Evolutionary conservation across 139 green algal genomes (phyloP).

Genomic region (Chlorella sp.): DNA sequence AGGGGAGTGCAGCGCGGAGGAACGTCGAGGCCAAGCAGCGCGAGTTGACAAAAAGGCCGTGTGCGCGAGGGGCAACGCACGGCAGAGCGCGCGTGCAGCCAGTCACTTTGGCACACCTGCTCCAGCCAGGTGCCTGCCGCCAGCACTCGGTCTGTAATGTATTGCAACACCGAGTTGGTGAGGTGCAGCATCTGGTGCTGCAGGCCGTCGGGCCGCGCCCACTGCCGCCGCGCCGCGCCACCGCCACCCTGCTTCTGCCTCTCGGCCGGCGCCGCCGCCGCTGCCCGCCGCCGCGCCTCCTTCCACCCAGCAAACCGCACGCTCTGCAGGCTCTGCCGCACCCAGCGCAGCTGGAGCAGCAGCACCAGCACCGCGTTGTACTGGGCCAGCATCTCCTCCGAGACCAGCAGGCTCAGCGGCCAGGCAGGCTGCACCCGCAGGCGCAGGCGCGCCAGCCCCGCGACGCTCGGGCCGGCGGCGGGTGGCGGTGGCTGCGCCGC

Average conservation of each 20-base stretch:
- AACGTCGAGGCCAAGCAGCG: not conserved
- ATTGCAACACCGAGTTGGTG: constrained; percentile 12
- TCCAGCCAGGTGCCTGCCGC: constrained; percentile 16
- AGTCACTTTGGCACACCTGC: not conserved
- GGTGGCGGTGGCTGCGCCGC: not conserved
- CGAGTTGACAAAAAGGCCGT: not conserved
- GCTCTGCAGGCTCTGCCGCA: constrained; percentile 10
- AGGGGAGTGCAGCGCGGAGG: not conserved
- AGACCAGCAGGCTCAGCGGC: constrained; percentile 34
- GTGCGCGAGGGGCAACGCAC: not conserved
- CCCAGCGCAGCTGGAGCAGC: constrained; percentile 39
- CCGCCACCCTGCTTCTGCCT: too few species aligned
- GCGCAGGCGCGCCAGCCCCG: constrained; percentile 23
- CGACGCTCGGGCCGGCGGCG: not conserved
- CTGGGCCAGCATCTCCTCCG: constrained; percentile 32
- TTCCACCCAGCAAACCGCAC: constrained; percentile 19
- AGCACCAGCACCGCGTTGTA: constrained; percentile 45
- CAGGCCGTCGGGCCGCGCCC: constrained; percentile 7
- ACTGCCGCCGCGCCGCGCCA: too few species aligned
- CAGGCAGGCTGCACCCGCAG: constrained; percentile 39
- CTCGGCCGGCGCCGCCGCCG: not conserved
- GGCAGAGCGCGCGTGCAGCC: not conserved
- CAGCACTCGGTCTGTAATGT: constrained; percentile 12
- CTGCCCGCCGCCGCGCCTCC: not conserved
- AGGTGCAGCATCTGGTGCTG: constrained; percentile 29